Evolutionary conservation across 2,329 filamentous ascomycete genomes (phyloP).

Genomic region (Alternaria rosae): DNA sequence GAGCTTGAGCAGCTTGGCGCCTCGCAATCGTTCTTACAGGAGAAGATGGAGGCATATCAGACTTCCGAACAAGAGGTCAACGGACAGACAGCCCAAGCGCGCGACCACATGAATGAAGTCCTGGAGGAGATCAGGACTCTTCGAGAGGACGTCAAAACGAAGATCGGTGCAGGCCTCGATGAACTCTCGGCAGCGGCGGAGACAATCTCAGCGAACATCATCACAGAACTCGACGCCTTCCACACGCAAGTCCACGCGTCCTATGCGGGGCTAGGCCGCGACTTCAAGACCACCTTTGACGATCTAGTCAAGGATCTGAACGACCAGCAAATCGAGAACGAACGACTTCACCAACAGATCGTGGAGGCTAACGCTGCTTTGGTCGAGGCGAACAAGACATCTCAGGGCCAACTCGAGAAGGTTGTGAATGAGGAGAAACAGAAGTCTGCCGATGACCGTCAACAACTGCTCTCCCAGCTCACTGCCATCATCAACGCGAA

Average conservation of each 20-base stretch:
- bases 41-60: constrained; percentile 72
- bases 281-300: constrained; percentile 87
- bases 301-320: constrained; percentile 77
- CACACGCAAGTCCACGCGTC: constrained; percentile 83
- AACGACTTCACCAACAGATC: constrained; percentile 75
- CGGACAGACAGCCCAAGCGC: constrained; percentile 71
- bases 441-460: constrained; percentile 75
- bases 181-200: constrained; percentile 84
- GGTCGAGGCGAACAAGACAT: constrained; percentile 70
- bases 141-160: constrained; percentile 84
- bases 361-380: constrained; percentile 72
- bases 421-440: constrained; percentile 78
- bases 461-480: constrained; percentile 78
- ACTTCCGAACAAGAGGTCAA: constrained; percentile 73
- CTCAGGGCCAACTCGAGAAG: constrained; percentile 71
- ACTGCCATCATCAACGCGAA: constrained; percentile 77
- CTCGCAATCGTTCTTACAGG: constrained; percentile 74
- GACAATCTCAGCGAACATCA: constrained; percentile 86
- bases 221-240: constrained; percentile 84
- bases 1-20: constrained; percentile 76
- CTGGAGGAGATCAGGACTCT: constrained; percentile 92
- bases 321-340: constrained; percentile 78
- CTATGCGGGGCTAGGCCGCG: constrained; percentile 81
- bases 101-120: constrained; percentile 87
- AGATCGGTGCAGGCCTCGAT: constrained; percentile 83